Evolutionary conservation across 2,329 filamentous ascomycete genomes (phyloP), one percentile per base, ranked within the genome.

Genomic region (Fusarium beomiforme): DNA sequence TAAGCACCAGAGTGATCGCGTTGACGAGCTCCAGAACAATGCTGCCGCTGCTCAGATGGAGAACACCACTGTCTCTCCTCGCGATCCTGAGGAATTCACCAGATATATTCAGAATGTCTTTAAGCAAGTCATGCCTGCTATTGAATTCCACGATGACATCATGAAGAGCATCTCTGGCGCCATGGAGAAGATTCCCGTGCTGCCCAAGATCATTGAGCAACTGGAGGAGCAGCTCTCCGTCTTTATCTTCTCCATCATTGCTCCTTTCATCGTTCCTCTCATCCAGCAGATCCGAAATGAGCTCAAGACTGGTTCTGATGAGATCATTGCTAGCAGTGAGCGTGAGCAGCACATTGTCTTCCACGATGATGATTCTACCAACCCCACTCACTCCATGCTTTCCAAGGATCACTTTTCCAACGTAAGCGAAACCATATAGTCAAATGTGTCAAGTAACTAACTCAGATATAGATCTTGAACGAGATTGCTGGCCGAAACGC

Each of bases 321-420:
- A 97, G 80, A 92, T 98, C 76, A 97, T 98, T 71, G 86, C 93
- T 76, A 94, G 91, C 83, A 95, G 93, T 79, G 87, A 91, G 79
- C 89, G 91, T 56, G 92, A 97, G 84, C 94, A 97, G 83, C 90
- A 92, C 76, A 88, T 97, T 73, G 94, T 98, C 53, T 98, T 97
- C 81, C 83, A 92, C 46, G 91, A 98, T 72, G 91, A 97, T 77
- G 69, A 87, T 55, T 92, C 85, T 69, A 90, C 89, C 23, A 92
- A 98, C 77, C 95, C 95, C 0, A 98, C 95, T 3, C 95, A 98
- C 83, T 97, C 93, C 23, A 97, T 97, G 95, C 85, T 98, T 56
- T 94, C 94, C 64, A 98, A 98, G 84, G 95, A 98, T 77, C 95
- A 98, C 82, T 98, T 98, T 81, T 93, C 92, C 70, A 97, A 97